These are phyloP conservation scores for Graphium sp. DNA, from an alignment of 2,329 filamentous ascomycete species.

Conservation along the genomic window DNA sequence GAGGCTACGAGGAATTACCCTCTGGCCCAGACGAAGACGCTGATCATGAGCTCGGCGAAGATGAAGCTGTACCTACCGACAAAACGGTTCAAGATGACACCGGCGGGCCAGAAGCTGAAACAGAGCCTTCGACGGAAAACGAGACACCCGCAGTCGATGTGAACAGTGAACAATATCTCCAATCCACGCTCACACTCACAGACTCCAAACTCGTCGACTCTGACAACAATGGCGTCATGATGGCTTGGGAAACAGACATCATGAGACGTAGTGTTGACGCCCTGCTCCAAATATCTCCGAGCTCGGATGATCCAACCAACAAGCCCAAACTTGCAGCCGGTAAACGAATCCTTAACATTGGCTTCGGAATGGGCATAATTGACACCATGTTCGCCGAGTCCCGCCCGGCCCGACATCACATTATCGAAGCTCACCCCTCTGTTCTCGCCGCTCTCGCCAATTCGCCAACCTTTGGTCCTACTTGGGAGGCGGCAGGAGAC, in stretches of 20 bases:
- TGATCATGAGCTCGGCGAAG: slow-evolving; percentile 16
- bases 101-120: slow-evolving; percentile 12
- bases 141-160: slow-evolving; percentile 20
- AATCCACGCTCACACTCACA: slow-evolving; percentile 47
- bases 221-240: slow-evolving; percentile 76
- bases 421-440: slow-evolving; percentile 70
- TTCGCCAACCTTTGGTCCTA: slow-evolving; percentile 30
- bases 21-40: slow-evolving; percentile 32
- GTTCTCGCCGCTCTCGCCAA: slow-evolving; percentile 49
- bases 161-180: slow-evolving; percentile 51
- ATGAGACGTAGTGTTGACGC: slow-evolving; percentile 63
- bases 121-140: slow-evolving; percentile 10
- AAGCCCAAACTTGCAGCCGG: slow-evolving; percentile 23
- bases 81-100: slow-evolving; percentile 7
- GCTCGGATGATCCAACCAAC: too few relatives aligned
- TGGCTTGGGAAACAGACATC: slow-evolving; percentile 80
- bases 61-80: too few relatives aligned
- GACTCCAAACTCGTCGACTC: slow-evolving; percentile 54
- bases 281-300: too few relatives aligned
- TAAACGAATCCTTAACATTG: slow-evolving; percentile 65
- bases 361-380: slow-evolving; percentile 83
- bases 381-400: slow-evolving; percentile 59
- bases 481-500: slow-evolving; percentile 37
- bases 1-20: slow-evolving; percentile 60
- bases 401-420: slow-evolving; percentile 56